Base-by-base conservation (phyloP, 805 yeast species). In the Ogataea nonfermentans region DNA sequence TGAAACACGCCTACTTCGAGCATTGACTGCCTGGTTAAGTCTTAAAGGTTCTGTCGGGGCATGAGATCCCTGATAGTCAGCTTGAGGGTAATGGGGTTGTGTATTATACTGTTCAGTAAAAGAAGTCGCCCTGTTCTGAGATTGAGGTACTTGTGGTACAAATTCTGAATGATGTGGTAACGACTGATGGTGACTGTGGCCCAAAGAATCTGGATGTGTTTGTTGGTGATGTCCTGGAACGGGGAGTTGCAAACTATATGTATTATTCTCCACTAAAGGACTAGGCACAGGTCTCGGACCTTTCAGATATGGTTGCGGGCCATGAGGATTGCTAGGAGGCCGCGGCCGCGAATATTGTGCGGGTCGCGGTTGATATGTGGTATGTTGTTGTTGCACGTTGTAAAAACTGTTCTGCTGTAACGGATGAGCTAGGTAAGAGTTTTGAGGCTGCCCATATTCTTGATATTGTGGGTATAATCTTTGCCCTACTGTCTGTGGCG, bases 271-370 rank as follows among this genome's bases (percentile, higher is more conserved):
- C 11, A 5, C 11, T 5, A n/a, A 35, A 11, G 11, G 4, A 22
- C 10, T 13, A 12, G 41, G 38, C 10, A 37, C 43, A 13, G 35
- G 41, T 23, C 41, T 26, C 6, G 41, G 41, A 15, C 41, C 41
- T 13, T 37, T 31, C 4, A 37, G 10, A 29, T 26, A 16, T 24
- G 25, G 35, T 20, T 13, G 32, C 9, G 12, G 36, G 4, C 19
- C 35, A 15, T 34, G 28, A 11, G 10, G 28, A 19, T 8, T 19
- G 22, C 8, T 32, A 10, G 29, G 9, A 3, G 25, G 35, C 14
- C 22, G 22, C 8, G 22, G n/a, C 28, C 24, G 34, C 17, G 13
- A 17, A 31, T 31, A 31, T 20, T 24, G 34, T 10, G 24, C 28
- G n/a, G 24, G 13, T 14, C n/a, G 26, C 6, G 28, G 13, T 14